These are phyloP conservation scores for Myxozyma neotropica DNA, from an alignment of 805 yeast species.

Conservation along the genomic window DNA sequence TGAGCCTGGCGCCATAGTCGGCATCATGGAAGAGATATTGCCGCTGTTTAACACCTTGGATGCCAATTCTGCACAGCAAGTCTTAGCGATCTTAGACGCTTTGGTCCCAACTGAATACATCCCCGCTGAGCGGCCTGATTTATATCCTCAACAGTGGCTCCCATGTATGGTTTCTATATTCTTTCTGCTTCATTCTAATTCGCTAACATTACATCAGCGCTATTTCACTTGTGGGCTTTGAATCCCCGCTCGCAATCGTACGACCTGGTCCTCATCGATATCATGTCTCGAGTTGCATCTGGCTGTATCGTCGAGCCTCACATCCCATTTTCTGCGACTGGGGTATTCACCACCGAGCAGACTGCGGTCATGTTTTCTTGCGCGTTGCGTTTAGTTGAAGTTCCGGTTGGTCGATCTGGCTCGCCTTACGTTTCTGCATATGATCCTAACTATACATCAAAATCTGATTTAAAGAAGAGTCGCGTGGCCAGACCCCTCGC, in stretches of 20 bases:
- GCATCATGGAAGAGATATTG: slow-evolving; percentile 37
- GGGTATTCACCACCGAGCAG: slow-evolving; percentile 67
- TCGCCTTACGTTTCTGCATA: slow-evolving; percentile 42
- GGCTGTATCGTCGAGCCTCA: slow-evolving; percentile 42
- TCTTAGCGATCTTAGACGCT: slow-evolving; percentile 9
- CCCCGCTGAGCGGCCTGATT: neutral
- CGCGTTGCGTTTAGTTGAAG: slow-evolving; percentile 46
- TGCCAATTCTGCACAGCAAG: slow-evolving; percentile 9
- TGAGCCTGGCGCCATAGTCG: slow-evolving; percentile 28
- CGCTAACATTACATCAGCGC: slow-evolving; percentile 40
- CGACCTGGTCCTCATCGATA: slow-evolving; percentile 66
- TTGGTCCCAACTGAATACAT: slow-evolving; percentile 14
- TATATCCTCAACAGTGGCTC: slow-evolving; percentile 27
- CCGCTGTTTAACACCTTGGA: slow-evolving; percentile 32
- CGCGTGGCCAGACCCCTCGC: slow-evolving; percentile 47
- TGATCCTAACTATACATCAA: neutral
- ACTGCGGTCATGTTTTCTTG: slow-evolving; percentile 60
- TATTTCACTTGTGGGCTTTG: slow-evolving; percentile 75
- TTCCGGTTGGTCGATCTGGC: slow-evolving; percentile 53
- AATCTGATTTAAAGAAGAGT: slow-evolving; percentile 25
- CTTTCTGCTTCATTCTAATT: neutral
- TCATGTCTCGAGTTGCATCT: slow-evolving; percentile 61
- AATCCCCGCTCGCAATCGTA: slow-evolving; percentile 52
- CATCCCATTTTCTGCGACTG: slow-evolving; percentile 53
- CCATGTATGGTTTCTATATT: slow-evolving; percentile 17